These are phyloP conservation scores for Articulospora tetracladia DNA, from an alignment of 495 filamentous ascomycete genomes.

Conservation along the genomic window DNA sequence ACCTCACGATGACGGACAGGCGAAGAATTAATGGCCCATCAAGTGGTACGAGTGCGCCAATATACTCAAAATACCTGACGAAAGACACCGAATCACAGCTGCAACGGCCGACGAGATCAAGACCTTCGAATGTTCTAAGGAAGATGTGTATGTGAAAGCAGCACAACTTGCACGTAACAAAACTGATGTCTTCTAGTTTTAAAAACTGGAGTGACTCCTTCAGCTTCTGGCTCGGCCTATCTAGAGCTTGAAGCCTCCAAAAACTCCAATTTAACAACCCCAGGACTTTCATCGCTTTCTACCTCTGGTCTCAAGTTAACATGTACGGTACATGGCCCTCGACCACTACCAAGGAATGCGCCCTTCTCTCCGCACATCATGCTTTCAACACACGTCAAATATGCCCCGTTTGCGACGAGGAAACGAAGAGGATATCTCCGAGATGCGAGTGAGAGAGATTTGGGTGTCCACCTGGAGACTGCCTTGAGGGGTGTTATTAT, in stretches of 20 bases:
- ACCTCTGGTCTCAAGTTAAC: slow-evolving; percentile 77
- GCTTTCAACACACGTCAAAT: slow-evolving; percentile 89
- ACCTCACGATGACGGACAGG: slow-evolving; percentile 67
- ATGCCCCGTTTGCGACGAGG: slow-evolving; percentile 85
- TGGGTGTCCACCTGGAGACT: slow-evolving; percentile 85
- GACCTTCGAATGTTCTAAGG: slow-evolving; percentile 62
- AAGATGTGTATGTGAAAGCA: slow-evolving; percentile 69
- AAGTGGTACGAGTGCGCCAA: slow-evolving; percentile 70
- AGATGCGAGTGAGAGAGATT: slow-evolving; percentile 81
- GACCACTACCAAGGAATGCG: slow-evolving; percentile 82
- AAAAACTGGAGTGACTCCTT: slow-evolving; percentile 87
- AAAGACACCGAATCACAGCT: slow-evolving; percentile 29
- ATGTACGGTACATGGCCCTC: slow-evolving; percentile 89
- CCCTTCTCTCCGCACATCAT: slow-evolving; percentile 88
- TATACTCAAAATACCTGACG: slow-evolving; percentile 38
- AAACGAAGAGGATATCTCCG: slow-evolving; percentile 82
- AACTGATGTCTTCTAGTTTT: slow-evolving; percentile 53
- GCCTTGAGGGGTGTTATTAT: slow-evolving; percentile 86
- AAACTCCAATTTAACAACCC: slow-evolving; percentile 41
- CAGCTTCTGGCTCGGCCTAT: slow-evolving; percentile 91
- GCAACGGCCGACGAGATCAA: slow-evolving; percentile 41
- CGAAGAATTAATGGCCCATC: slow-evolving; percentile 87
- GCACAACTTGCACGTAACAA: slow-evolving; percentile 17
- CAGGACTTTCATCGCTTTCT: slow-evolving; percentile 39
- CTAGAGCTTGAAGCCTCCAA: slow-evolving; percentile 71